These are phyloP conservation scores for Claviceps quebecensis DNA, from an alignment of 2,329 filamentous ascomycete genomes.

Conservation along the genomic window DNA sequence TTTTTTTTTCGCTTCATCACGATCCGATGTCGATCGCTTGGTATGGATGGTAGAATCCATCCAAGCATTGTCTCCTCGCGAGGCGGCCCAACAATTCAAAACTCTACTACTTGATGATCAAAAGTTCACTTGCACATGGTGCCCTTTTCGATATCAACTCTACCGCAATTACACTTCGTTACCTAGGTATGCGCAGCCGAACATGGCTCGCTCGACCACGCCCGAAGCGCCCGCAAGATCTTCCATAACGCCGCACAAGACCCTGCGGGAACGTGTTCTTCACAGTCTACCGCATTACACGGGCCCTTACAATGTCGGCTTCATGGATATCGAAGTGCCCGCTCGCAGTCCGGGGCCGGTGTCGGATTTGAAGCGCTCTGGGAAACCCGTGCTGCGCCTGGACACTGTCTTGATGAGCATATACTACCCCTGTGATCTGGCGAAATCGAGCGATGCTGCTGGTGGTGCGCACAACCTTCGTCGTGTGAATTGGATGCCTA, in stretches of 20 bases:
- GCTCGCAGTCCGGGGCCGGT: conserved; percentile 26
- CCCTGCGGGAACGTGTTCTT: conserved; percentile 24
- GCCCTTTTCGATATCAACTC: neutral
- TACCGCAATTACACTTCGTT: neutral
- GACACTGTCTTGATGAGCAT: conserved; percentile 48
- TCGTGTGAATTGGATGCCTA: conserved; percentile 47
- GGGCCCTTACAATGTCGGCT: conserved; percentile 54
- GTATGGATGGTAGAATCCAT: neutral
- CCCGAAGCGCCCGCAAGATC: conserved; percentile 5
- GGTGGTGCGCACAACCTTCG: conserved; percentile 28
- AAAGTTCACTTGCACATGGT: neutral
- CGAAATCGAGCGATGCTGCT: conserved; percentile 8
- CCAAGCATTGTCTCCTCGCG: too few relatives aligned
- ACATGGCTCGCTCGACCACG: conserved; percentile 1
- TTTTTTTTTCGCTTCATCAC: neutral
- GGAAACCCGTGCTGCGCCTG: conserved; percentile 25
- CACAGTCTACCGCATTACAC: conserved; percentile 44
- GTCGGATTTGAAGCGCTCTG: conserved; percentile 25
- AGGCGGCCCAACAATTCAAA: neutral
- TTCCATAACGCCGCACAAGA: conserved; percentile 15
- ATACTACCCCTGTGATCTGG: conserved; percentile 46
- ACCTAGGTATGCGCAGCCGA: neutral
- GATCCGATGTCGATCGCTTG: neutral
- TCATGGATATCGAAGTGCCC: conserved; percentile 52
- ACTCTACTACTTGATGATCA: neutral